Evolutionary conservation across 2,329 filamentous ascomycete genomes (phyloP).

Genomic region (Sporothrix phasma): DNA sequence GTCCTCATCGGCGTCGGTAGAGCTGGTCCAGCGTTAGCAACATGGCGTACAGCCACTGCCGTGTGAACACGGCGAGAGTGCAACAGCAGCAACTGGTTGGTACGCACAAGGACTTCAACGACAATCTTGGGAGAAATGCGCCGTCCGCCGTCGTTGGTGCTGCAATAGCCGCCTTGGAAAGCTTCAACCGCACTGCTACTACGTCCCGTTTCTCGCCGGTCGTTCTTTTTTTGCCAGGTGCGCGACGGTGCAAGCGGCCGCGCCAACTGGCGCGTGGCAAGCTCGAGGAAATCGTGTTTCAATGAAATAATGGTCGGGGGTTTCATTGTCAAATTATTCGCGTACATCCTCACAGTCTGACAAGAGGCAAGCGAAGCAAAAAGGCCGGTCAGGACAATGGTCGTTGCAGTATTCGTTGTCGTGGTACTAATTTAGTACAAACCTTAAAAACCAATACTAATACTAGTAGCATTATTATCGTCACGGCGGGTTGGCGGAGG

Average conservation of each 20-base stretch:
- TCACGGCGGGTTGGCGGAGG: background rate
- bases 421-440: too few species aligned
- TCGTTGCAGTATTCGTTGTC: too few species aligned
- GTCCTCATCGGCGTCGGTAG: conserved; percentile 37
- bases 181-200: conserved; percentile 15
- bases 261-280: conserved; percentile 53
- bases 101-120: conserved; percentile 45
- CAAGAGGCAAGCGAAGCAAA: too few species aligned
- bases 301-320: conserved; percentile 49
- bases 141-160: conserved; percentile 22
- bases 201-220: conserved; percentile 23
- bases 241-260: conserved; percentile 47
- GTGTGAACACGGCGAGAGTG: conserved; percentile 58
- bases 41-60: conserved; percentile 57
- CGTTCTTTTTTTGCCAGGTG: conserved; percentile 41
- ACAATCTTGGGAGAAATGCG: conserved; percentile 38
- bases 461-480: too few species aligned
- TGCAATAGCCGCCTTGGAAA: background rate
- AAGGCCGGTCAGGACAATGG: too few species aligned
- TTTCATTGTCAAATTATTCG: conserved; percentile 14
- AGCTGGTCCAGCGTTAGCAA: conserved; percentile 59
- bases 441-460: too few species aligned
- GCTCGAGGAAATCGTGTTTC: conserved; percentile 54
- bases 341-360: too few species aligned
- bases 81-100: conserved; percentile 54